Evolutionary conservation across 1,284 basidiomycete species (phyloP).

Genomic region (Tetrapyrgos nigripes): DNA sequence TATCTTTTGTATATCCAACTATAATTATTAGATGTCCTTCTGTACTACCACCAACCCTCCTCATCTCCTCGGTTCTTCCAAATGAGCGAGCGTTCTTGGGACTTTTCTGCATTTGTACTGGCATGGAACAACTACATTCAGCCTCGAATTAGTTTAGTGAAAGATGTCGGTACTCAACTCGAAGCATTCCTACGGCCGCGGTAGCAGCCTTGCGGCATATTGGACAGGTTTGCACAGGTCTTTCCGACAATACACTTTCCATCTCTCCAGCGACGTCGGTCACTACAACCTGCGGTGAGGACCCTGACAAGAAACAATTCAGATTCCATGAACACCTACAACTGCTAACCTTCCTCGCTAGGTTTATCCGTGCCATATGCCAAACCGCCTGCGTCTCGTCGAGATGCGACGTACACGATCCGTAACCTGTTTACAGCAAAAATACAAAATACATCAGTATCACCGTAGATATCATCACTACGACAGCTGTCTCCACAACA

Average conservation of each 20-base stretch:
- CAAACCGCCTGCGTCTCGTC: slow-evolving; percentile 50
- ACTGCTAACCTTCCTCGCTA: slow-evolving; percentile 54
- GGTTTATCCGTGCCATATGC: slow-evolving; percentile 51
- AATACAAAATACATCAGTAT: neutral
- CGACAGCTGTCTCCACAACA: slow-evolving; percentile 35
- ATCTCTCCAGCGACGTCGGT: slow-evolving; percentile 71
- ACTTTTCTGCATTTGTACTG: slow-evolving; percentile 68
- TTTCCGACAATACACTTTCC: slow-evolving; percentile 42
- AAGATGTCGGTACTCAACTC: slow-evolving; percentile 47
- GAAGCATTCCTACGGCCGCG: slow-evolving; percentile 71
- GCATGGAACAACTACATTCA: slow-evolving; percentile 5
- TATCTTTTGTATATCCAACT: no score
- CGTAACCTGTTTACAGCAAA: slow-evolving; percentile 54
- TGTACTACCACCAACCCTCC: slow-evolving; percentile 7
- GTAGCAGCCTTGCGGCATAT: slow-evolving; percentile 60
- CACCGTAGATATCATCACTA: neutral
- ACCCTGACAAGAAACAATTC: slow-evolving; percentile 9
- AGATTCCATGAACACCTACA: slow-evolving; percentile 40
- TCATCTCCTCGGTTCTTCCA: slow-evolving; percentile 15
- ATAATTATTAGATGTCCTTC: no score
- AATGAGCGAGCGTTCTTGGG: slow-evolving; percentile 40
- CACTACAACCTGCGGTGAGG: slow-evolving; percentile 39
- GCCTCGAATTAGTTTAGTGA: neutral
- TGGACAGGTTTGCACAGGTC: slow-evolving; percentile 48
- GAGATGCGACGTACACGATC: slow-evolving; percentile 57